phyloP scores from a whole-genome alignment of 1,284 basidiomycete species.

The Schizopora paradoxa region DNA sequence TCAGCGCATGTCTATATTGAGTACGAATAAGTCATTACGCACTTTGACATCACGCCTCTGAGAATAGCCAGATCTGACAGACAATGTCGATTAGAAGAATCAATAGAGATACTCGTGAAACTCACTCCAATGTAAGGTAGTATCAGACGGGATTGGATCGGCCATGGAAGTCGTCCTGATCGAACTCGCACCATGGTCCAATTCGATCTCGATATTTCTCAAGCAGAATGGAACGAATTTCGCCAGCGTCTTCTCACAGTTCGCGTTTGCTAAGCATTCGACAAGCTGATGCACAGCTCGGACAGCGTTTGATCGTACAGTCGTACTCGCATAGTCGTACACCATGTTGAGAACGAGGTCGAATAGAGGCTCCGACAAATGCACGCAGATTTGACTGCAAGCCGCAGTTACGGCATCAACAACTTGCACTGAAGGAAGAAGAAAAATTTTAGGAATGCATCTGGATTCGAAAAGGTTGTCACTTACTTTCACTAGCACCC shows the following conservation, averaged over 20 bases:
- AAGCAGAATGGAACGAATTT: constrained; percentile 75
- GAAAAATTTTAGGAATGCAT: not conserved
- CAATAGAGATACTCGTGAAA: constrained; percentile 12
- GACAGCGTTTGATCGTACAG: constrained; percentile 79
- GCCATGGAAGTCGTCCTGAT: constrained; percentile 75
- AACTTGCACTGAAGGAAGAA: constrained; percentile 45
- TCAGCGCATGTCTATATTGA: constrained; percentile 10
- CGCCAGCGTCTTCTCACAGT: constrained; percentile 71
- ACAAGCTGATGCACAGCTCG: constrained; percentile 85
- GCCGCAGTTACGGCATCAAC: constrained; percentile 65
- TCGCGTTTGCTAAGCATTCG: constrained; percentile 79
- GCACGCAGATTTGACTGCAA: constrained; percentile 75
- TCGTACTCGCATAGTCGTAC: constrained; percentile 71
- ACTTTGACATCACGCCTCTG: constrained; percentile 67
- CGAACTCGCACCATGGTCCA: constrained; percentile 85
- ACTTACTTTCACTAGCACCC: constrained; percentile 52
- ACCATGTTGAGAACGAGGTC: constrained; percentile 82
- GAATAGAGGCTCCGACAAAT: constrained; percentile 78
- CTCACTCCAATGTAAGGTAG: constrained; percentile 86
- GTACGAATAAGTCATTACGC: constrained; percentile 31
- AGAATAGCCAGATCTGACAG: constrained; percentile 59
- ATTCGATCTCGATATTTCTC: constrained; percentile 67
- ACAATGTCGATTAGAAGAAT: constrained; percentile 7
- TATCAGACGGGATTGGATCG: constrained; percentile 73
- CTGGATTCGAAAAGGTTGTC: not conserved